Percentiles rank a stretch among this genome's conserved stretches.
These are phyloP conservation scores for Fusarium sambucinum DNA, from an alignment of 2,329 filamentous ascomycete genomes.

Conservation along the genomic window DNA sequence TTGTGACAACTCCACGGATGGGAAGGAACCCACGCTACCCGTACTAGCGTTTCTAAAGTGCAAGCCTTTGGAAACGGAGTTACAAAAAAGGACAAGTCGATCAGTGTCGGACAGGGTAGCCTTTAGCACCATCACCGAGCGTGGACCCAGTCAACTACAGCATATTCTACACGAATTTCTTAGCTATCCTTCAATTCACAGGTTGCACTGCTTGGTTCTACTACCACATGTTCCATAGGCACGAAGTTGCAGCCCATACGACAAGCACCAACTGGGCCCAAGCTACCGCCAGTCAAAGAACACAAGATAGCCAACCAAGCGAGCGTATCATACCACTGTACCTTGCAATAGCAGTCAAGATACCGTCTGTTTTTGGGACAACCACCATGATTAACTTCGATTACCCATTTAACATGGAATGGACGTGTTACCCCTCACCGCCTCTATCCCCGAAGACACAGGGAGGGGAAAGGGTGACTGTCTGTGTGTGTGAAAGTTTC, in stretches of 20 bases:
- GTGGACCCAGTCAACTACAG: slow-evolving; percentile 8
- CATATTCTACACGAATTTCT: slow-evolving; percentile 25
- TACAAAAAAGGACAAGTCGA: slow-evolving; percentile 3
- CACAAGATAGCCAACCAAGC: neutral
- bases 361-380: neutral
- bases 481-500: slow-evolving; percentile 16
- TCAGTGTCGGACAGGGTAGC: slow-evolving; percentile 8
- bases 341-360: neutral
- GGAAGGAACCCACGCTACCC: slow-evolving; percentile 17
- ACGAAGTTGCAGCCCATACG: neutral
- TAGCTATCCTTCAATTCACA: neutral
- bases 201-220: slow-evolving; percentile 16
- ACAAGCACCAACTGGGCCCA: neutral
- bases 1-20: slow-evolving; percentile 11
- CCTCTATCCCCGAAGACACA: slow-evolving; percentile 7
- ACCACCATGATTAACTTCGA: neutral
- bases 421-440: slow-evolving; percentile 10
- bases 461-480: slow-evolving; percentile 10
- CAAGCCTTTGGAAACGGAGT: slow-evolving; percentile 1
- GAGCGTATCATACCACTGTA: neutral
- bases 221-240: neutral
- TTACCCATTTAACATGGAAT: neutral
- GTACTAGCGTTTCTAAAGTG: slow-evolving; percentile 23
- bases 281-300: neutral
- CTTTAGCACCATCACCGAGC: neutral